phyloP scores from a whole-genome alignment of 352 stramenopile genomes.

The Pythium aphanidermatum region DNA sequence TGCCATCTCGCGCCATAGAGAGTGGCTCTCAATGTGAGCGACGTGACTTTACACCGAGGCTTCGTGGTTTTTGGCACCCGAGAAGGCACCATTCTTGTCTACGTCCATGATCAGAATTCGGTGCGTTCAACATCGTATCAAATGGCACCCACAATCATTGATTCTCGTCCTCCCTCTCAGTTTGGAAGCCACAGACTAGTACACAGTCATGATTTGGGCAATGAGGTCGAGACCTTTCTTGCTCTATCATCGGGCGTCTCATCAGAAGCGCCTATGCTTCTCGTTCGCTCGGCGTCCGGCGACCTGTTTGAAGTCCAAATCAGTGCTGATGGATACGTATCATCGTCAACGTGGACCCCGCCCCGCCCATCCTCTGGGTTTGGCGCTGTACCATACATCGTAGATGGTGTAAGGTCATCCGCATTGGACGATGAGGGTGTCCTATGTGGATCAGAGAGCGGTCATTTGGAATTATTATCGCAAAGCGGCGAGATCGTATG shows the following conservation, averaged over 20 bases:
- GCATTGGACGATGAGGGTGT: conserved; percentile 8
- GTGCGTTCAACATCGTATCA: too few species aligned
- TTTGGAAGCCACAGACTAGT: conserved; percentile 42
- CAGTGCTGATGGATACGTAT: conserved; percentile 17
- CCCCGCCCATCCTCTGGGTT: conserved; percentile 22
- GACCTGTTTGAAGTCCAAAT: conserved; percentile 40
- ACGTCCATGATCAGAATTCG: conserved; percentile 25
- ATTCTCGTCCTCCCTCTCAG: too few species aligned
- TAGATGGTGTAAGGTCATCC: conserved; percentile 28
- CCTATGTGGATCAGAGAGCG: conserved; percentile 14
- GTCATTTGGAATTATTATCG: conserved; percentile 10
- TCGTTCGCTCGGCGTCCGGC: conserved; percentile 46
- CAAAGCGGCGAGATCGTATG: conserved; percentile 11
- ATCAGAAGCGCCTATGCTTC: conserved; percentile 14
- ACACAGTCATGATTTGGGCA: conserved; percentile 43
- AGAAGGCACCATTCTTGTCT: conserved; percentile 56
- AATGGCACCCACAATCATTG: too few species aligned
- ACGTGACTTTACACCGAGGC: conserved; percentile 37
- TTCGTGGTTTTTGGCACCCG: conserved; percentile 60
- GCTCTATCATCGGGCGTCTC: conserved; percentile 18
- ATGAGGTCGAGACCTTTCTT: conserved; percentile 55
- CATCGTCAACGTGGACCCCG: conserved; percentile 27
- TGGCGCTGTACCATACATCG: conserved; percentile 30
- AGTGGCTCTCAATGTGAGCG: conserved; percentile 66
- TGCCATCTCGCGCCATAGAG: conserved; percentile 21